Conservation (phyloP, 1,139 yeast species). For the Protomyces macrosporus region DNA sequence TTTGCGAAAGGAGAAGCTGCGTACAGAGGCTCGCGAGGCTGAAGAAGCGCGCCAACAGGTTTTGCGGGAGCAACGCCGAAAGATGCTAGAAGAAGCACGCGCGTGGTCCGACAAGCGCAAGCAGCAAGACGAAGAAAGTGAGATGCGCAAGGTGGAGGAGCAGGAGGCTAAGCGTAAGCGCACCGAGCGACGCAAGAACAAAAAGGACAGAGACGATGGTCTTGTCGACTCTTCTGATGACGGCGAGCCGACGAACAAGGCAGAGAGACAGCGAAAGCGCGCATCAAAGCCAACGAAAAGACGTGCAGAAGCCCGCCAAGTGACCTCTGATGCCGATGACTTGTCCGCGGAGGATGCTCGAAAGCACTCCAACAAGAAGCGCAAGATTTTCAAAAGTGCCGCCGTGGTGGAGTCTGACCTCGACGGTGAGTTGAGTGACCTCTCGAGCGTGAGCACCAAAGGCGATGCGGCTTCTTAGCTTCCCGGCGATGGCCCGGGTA, state of each 20-base stretch:
- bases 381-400: not conserved
- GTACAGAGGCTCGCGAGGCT: not conserved
- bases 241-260: not conserved
- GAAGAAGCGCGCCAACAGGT: conserved; percentile 16
- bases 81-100: conserved; percentile 24
- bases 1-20: not conserved
- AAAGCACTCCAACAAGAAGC: not conserved
- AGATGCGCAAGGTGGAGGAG: conserved; percentile 11
- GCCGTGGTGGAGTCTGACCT: not conserved
- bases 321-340: not conserved
- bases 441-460: too few relatives aligned
- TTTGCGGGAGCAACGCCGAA: conserved; percentile 17
- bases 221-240: not conserved
- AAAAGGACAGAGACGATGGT: not conserved
- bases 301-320: too few relatives aligned
- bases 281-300: not conserved
- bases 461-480: too few relatives aligned
- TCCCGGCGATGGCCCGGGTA: too few relatives aligned
- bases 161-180: conserved; percentile 11
- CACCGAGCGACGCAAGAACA: not conserved
- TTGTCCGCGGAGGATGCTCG: not conserved
- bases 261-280: not conserved
- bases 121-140: conserved; percentile 23
- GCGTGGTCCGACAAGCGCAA: conserved; percentile 21
- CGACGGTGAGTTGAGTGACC: not conserved